Conservation (phyloP, 108 stramenopile species). For the Pseudonitzschia multistriata region DNA sequence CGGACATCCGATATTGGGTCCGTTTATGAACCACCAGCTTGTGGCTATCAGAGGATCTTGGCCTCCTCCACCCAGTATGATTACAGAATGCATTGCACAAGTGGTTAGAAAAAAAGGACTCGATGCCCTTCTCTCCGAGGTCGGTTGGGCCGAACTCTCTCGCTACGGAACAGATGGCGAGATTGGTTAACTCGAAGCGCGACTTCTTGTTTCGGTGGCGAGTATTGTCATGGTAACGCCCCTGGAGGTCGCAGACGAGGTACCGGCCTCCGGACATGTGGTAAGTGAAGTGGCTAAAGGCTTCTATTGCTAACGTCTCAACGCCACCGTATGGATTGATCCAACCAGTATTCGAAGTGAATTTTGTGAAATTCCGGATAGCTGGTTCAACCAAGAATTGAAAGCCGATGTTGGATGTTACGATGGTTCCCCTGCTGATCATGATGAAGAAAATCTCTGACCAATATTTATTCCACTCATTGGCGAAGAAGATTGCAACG, state of each 20-base stretch:
- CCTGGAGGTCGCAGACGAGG: conserved; percentile 76
- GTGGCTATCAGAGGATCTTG: no score
- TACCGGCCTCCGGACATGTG: conserved; percentile 53
- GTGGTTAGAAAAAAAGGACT: conserved; percentile 63
- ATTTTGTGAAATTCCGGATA: conserved; percentile 58
- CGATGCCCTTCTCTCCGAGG: conserved; percentile 62
- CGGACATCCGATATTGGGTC: no score
- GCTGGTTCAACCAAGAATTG: conserved; percentile 50
- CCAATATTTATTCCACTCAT: no score
- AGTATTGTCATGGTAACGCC: conserved; percentile 31
- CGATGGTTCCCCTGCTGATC: no score
- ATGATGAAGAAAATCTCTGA: no score
- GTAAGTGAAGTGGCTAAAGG: conserved; percentile 66
- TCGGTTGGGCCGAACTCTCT: conserved; percentile 54
- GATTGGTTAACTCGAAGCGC: conserved; percentile 61
- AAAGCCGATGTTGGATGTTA: no score
- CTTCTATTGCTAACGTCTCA: conserved; percentile 50
- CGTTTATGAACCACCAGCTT: no score
- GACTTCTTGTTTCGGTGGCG: conserved; percentile 10
- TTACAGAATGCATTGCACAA: no score
- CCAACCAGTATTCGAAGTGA: conserved; percentile 64
- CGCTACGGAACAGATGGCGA: conserved; percentile 47
- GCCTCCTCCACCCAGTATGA: no score
- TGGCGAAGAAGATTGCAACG: no score
- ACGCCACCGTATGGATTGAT: conserved; percentile 27